A percentile compares a stretch with the other conserved stretches of the same genome.
phyloP scores from a whole-genome alignment of 2,329 filamentous ascomycete species.

The Phialocephala sp. region DNA sequence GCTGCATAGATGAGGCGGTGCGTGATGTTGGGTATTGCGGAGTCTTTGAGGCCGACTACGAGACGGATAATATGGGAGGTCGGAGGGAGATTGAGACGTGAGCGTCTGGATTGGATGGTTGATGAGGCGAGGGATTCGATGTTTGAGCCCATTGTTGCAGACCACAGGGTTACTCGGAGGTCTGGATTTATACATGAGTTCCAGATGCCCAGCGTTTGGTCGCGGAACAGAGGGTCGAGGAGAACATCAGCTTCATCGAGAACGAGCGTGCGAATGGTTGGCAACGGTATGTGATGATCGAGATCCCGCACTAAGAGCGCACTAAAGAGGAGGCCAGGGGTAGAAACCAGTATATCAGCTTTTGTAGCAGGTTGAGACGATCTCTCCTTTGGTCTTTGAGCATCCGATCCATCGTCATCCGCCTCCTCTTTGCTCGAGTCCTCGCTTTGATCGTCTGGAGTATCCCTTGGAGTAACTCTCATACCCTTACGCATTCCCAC shows the following conservation, averaged over 20 bases:
- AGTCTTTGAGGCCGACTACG: slow-evolving; percentile 96
- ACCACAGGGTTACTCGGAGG: slow-evolving; percentile 87
- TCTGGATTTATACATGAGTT: slow-evolving; percentile 71
- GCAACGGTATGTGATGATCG: slow-evolving; percentile 55
- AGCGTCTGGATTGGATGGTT: slow-evolving; percentile 64
- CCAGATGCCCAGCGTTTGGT: slow-evolving; percentile 88
- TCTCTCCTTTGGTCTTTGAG: slow-evolving; percentile 42
- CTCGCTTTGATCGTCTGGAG: slow-evolving; percentile 38
- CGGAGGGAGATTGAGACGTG: slow-evolving; percentile 44
- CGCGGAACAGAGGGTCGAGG: slow-evolving; percentile 86
- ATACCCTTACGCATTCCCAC: slow-evolving; percentile 87
- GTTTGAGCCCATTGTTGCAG: slow-evolving; percentile 94
- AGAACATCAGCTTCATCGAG: slow-evolving; percentile 96
- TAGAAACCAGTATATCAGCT: slow-evolving; percentile 80
- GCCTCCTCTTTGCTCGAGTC: slow-evolving; percentile 43
- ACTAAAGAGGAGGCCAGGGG: slow-evolving; percentile 79
- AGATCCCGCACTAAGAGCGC: slow-evolving; percentile 60
- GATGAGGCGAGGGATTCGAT: slow-evolving; percentile 79
- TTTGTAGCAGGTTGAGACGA: slow-evolving; percentile 62
- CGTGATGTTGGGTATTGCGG: slow-evolving; percentile 87
- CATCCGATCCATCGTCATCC: slow-evolving; percentile 40
- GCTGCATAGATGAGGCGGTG: slow-evolving; percentile 91
- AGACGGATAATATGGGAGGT: slow-evolving; percentile 72
- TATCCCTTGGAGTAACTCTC: slow-evolving; percentile 58
- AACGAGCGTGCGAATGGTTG: slow-evolving; percentile 74